Conservation (phyloP, 208 protist genomes). For the Leptomonas seymouri region DNA sequence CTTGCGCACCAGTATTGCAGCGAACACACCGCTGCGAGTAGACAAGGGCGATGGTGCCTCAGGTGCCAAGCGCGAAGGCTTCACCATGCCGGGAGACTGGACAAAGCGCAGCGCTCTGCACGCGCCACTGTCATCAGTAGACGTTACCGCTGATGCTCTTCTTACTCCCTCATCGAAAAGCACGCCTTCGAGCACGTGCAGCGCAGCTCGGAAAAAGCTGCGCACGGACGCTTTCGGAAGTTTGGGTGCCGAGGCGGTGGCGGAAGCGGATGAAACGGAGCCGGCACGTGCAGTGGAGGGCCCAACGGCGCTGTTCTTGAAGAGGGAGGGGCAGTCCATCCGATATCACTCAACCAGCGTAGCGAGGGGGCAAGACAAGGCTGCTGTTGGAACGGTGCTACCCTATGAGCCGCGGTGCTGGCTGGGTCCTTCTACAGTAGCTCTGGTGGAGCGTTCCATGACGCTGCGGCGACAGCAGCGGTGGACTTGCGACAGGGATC, state of each 20-base stretch:
- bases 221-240: not conserved
- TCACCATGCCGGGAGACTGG: not conserved
- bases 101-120: not conserved
- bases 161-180: not conserved
- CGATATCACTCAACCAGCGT: not conserved
- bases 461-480: conserved; percentile 49
- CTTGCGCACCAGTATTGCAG: conserved; percentile 72
- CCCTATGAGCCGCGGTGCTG: conserved; percentile 50
- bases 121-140: conserved; percentile 1
- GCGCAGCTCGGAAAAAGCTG: conserved; percentile 19
- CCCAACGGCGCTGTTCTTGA: not conserved
- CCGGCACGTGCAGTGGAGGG: not conserved
- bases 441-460: conserved; percentile 52
- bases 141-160: not conserved
- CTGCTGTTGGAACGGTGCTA: conserved; percentile 1
- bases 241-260: not conserved
- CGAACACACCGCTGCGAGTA: conserved; percentile 17
- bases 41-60: not conserved
- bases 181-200: conserved; percentile 12
- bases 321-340: conserved; percentile 5
- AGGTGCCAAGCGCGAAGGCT: too few relatives aligned
- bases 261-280: not conserved
- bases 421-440: conserved; percentile 52
- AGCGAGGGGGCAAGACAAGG: not conserved
- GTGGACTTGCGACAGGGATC: conserved; percentile 76